Conservation (phyloP, 331 rosid genomes). For the Pyracantha coccinea region DNA sequence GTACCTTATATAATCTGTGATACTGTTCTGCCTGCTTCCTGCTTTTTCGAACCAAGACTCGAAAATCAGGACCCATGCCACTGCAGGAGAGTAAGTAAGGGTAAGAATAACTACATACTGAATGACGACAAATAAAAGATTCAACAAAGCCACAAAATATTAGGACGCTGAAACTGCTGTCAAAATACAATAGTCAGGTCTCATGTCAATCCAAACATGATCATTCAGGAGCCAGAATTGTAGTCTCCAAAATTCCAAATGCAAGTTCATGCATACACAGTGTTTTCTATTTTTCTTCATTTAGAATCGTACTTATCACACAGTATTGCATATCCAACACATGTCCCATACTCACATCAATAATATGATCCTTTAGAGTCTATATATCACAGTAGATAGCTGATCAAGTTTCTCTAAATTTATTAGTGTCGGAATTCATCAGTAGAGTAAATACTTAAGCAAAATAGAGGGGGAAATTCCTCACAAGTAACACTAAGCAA, state of each 20-base stretch:
- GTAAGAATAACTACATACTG: constrained; percentile 12
- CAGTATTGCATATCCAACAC: neutral
- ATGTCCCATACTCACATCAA: neutral
- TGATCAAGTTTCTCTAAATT: neutral
- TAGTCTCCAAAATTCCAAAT: neutral
- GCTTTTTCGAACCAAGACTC: constrained; percentile 90
- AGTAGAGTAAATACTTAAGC: neutral
- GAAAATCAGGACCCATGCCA: constrained; percentile 98
- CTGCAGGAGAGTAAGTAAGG: constrained; percentile 32
- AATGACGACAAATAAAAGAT: neutral
- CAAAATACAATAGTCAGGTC: neutral
- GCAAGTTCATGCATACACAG: neutral
- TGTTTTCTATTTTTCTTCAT: neutral
- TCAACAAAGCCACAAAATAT: constrained; percentile 1
- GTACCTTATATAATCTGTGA: constrained; percentile 82
- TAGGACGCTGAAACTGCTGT: neutral
- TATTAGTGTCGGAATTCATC: neutral
- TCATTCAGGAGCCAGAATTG: neutral
- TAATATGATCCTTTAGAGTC: neutral
- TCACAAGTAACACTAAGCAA: too few species aligned
- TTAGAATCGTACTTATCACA: neutral
- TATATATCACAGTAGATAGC: neutral
- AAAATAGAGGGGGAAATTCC: too few species aligned
- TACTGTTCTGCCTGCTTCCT: constrained; percentile 96
- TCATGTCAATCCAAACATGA: neutral